Base-by-base conservation (phyloP, 2,329 filamentous ascomycete genomes). In the Arthrobotrys sinensis region DNA sequence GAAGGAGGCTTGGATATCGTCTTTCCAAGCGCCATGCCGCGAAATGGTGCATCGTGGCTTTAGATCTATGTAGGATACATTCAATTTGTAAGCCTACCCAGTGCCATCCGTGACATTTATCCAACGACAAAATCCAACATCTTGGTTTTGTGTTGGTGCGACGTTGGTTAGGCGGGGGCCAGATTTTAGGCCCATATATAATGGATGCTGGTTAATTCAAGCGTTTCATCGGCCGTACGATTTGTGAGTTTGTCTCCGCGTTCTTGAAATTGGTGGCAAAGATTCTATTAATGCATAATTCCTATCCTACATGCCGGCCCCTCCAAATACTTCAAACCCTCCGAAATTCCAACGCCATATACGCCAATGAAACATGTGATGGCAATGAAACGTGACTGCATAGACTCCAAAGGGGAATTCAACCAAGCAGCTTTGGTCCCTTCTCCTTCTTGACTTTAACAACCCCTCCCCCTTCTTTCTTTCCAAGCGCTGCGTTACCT, bases 371-470 rank as follows among this genome's bases (percentile, higher is more conserved):
- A 50, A 52, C 32, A 62, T 38, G 40, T 16, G n/a, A 57, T 4
- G 28, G n/a, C n/a, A 57, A 66, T 36, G 40, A 40, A 21, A 57
- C n/a, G 11, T 43, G 3, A 24, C 34, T 21, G 34, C 14, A 21
- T 38, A 19, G n/a, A 46, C 8, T 28, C n/a, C 34, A 21, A 63
- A 34, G 10, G 19, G 21, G 24, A 28, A 4, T 21, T 68, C 24
- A 79, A 12, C 76, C 76, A 21, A 79, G 50, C 21, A 79, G 50
- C 19, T 79, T 79, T 11, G 76, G 76, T 6, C 76, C 76, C 45
- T 79, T 79, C 46, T 79, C 76, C 28, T 79, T 79, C 76, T 79
- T 79, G 24, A 40, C 34, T 19, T 79, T 79, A 10, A 73, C 68
- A 3, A 72, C 19, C 10, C 69, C 76, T 16, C 76, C 46, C 3